Evolutionary conservation across 2,329 filamentous ascomycete genomes (phyloP).

Genomic region (Stylonectria norvegica): DNA sequence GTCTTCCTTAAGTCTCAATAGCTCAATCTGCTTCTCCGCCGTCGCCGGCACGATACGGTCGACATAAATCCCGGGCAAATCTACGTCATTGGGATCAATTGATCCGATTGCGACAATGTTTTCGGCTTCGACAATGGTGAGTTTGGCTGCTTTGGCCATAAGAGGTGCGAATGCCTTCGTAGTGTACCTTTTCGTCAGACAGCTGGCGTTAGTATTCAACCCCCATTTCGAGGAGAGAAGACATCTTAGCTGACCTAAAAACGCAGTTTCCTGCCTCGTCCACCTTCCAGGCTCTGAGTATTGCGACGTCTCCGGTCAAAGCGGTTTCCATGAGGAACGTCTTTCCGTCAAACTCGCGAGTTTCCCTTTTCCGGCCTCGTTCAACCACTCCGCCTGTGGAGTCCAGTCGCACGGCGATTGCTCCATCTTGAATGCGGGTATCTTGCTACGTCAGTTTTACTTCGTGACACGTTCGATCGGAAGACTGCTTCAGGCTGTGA

Average conservation of each 20-base stretch:
- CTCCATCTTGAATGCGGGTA: conserved; percentile 64
- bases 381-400: conserved; percentile 59
- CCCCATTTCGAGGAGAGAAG: no score
- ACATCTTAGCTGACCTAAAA: conserved; percentile 70
- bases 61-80: conserved; percentile 79
- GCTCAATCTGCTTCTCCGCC: conserved; percentile 68
- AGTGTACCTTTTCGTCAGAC: conserved; percentile 55
- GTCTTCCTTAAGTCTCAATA: conserved; percentile 54
- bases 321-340: conserved; percentile 75
- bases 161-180: conserved; percentile 72
- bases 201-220: conserved; percentile 2
- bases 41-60: conserved; percentile 76
- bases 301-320: conserved; percentile 72
- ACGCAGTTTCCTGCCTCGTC: conserved; percentile 76
- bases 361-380: conserved; percentile 64
- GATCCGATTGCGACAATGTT: conserved; percentile 73
- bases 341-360: conserved; percentile 68
- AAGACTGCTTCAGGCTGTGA: no score
- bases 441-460: conserved; percentile 37
- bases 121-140: conserved; percentile 82
- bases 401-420: conserved; percentile 63
- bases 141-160: conserved; percentile 76
- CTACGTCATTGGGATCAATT: conserved; percentile 69
- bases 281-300: conserved; percentile 71
- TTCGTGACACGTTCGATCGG: no score